Base-by-base conservation (phyloP, 2,329 filamentous ascomycete genomes). In the Pseudogymnoascus sp. region DNA sequence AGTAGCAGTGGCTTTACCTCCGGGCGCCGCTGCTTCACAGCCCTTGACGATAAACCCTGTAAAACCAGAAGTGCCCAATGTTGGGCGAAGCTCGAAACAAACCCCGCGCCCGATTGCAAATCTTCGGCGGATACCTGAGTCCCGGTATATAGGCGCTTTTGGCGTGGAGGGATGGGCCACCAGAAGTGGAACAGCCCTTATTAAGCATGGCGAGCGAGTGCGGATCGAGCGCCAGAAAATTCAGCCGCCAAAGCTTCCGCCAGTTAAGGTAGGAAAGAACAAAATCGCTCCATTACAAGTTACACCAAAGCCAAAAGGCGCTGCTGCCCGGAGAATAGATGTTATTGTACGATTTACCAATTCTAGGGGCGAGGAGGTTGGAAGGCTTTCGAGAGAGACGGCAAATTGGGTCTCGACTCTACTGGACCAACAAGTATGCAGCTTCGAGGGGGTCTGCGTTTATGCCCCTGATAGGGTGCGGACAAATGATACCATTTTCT, bases 101-200 rank as follows among this genome's bases (percentile, higher is more conserved):
- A 60, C 39, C 2, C 23, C 36, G 12, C 34, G 18, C 36, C 34
- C 34, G 59, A 10, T 11, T 40, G 21, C 18, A 61, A 61, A 26
- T 61, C 2, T 8, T 23, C 31, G 11, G 16, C 59, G 29, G n/a
- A 61, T 74, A 79, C 86, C 86, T 0, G 70, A 76, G 1, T 80
- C 79, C 68, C 78, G 95, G 71, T 99, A 97, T 70, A 84, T 97
- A 66, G 95, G 95, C 16, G 91, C 92, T 0, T 95, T 97, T 75
- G 95, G 95, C 7, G 92, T 90, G 4, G 91, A 89, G 62, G 95
- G 88, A 4, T 99, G 95, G 95, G 87, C 91, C 5, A 97, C 93
- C 3, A 86, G 87, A 69, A 97, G 91, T 73, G 93, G 93, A 0
- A 78, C 77, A 2, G 85, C 84, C 39, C 73, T 97, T 5, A 73